A percentile compares a stretch with the other conserved stretches of the same genome.
Evolutionary conservation across 192 early-diverging fungal genomes (phyloP).

Genomic region (Polychytrium aggregatum): DNA sequence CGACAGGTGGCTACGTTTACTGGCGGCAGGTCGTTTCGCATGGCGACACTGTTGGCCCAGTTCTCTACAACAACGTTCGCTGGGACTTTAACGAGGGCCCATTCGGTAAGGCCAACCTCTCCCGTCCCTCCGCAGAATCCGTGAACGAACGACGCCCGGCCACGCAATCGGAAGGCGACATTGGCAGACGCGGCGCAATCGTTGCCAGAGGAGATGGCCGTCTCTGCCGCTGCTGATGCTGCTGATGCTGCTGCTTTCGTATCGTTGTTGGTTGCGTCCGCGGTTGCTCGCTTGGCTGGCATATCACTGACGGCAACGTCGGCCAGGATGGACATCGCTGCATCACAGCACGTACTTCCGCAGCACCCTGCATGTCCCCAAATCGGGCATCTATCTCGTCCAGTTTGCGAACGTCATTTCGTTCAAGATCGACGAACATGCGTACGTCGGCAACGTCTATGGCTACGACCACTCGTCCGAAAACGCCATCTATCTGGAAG

Average conservation of each 20-base stretch:
- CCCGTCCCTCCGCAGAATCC: background rate
- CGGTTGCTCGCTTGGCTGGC: background rate
- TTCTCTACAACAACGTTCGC: slow-evolving; percentile 25
- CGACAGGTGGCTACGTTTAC: slow-evolving; percentile 37
- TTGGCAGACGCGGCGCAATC: no score
- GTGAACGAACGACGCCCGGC: no score
- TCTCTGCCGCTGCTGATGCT: no score
- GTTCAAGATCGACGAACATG: slow-evolving; percentile 52
- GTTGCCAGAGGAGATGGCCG: no score
- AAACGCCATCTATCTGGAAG: slow-evolving; percentile 25
- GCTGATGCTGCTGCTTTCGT: no score
- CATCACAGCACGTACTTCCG: slow-evolving; percentile 37
- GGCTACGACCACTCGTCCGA: slow-evolving; percentile 31
- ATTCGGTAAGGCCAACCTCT: slow-evolving; percentile 31
- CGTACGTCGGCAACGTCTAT: slow-evolving; percentile 55
- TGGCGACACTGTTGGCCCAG: slow-evolving; percentile 40
- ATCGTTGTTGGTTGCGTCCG: no score
- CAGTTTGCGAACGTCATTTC: slow-evolving; percentile 36
- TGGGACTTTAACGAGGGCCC: slow-evolving; percentile 51
- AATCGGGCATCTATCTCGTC: slow-evolving; percentile 27
- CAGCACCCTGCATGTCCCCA: slow-evolving; percentile 21
- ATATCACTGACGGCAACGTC: no score
- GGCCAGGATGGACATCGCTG: slow-evolving; percentile 30
- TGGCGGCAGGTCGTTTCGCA: slow-evolving; percentile 44
- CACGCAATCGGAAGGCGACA: no score